Base-by-base conservation (phyloP, 805 yeast genomes). In the Monosporozyma aquatica region DNA sequence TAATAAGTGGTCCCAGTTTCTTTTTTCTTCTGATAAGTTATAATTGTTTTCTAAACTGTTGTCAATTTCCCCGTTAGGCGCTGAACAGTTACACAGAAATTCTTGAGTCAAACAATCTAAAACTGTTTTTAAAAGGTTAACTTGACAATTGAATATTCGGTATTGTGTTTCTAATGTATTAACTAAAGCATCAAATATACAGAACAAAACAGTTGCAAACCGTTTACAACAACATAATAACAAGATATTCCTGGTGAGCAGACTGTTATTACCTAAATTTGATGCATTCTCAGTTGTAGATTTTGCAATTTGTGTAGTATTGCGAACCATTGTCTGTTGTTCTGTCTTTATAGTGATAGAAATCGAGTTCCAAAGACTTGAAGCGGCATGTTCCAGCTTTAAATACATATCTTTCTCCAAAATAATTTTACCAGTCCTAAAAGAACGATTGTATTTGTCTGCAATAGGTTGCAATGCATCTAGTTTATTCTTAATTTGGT, bases 291-390 rank as follows among this genome's bases (percentile, higher is more conserved):
- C 9, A 6, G 25, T 23, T 23, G 6, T 6, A 9, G 25, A 9
- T 23, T 6, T 23, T 6, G 6, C 9, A 9, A 6, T 23, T 23
- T 23, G 8, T 6, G 25, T 23, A 23, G 25, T 6, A 9, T 23
- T 23, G 6, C 9, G 25, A 6, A 6, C 25, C 6, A 23, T 23
- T n/a, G 32, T 39, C 15, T 20, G 30, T 26, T 28, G 42, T 36
- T 51, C 54, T 1, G 52, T 40, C 36, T 56, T 64, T 41, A 54
- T 44, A 4, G 59, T 43, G 11, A 67, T 41, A 1, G 64, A 46
- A 1, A 62, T 44, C 1, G 58, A 39, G 44, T 69, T 70, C 74
- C 74, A 70, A 9, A 67, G 41, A 13, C 49, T 55, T 11, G 67
- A 57, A 1, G 66, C 59, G 7, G 56, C 44, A 27, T 52, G 47